Evolutionary conservation across 129 eudicot species (phyloP).

Genomic region (Chrysanthemum lavandulifolium): DNA sequence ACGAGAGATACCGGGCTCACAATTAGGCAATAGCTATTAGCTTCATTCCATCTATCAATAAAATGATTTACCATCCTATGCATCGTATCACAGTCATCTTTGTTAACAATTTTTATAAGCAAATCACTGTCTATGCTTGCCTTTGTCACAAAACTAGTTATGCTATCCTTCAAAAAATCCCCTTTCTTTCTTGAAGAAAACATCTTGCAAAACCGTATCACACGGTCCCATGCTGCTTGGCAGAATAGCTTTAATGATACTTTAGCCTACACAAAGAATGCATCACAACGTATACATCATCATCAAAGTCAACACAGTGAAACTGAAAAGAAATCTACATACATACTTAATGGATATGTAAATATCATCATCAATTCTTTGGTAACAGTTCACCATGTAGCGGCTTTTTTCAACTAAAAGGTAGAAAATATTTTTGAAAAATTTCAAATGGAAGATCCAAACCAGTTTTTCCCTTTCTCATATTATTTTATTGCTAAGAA

Average conservation of each 20-base stretch:
- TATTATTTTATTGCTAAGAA: no score
- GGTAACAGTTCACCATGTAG: no score
- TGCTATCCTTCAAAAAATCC: neutral
- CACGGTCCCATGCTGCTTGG: neutral
- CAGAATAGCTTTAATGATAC: neutral
- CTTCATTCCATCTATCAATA: neutral
- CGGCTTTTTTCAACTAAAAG: no score
- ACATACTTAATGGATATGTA: no score
- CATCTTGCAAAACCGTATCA: neutral
- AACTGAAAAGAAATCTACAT: no score
- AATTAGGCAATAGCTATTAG: no score
- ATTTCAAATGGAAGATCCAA: no score
- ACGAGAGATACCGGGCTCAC: neutral
- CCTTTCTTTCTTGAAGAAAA: neutral
- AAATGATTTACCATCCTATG: neutral
- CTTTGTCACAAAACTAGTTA: neutral
- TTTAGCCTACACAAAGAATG: neutral
- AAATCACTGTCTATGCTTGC: neutral
- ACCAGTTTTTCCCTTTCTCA: no score
- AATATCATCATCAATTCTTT: no score
- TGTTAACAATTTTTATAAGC: neutral
- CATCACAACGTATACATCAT: neutral
- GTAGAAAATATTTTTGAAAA: no score
- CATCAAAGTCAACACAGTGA: no score
- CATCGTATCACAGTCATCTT: neutral